Evolutionary conservation across 495 filamentous ascomycete species (phyloP), one percentile per base, ranked within the genome.

Genomic region (Daldinia concentrica): DNA sequence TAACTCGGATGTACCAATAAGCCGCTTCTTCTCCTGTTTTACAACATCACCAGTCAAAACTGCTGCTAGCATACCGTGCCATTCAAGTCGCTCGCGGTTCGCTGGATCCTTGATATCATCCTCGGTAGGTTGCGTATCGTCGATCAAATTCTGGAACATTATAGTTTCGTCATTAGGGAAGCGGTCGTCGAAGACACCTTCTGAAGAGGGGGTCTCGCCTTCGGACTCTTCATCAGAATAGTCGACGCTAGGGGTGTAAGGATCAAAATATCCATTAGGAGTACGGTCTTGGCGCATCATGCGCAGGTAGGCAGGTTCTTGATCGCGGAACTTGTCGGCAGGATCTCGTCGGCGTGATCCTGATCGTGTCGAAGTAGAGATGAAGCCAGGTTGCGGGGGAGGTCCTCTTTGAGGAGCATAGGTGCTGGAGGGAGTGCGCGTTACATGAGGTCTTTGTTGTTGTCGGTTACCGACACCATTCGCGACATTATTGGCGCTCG

Each of bases 1-100:
- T 58, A 85, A 82, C 69, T 97, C 95, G 7, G 88, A 85, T 24
- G 91, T 88, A 17, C 94, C 95, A 73, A 95, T 93, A 71, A 99
- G 81, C 32, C 95, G 88, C 76, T 97, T 95, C 82, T 98, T 99
- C 82, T 99, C 95, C 79, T 99, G 95, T 69, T 92, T 92, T 24
- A 99, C 95, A 11, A 99, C 96, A 78, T 99, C 95, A 58, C 95
- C 95, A 37, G 94, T 98, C 70, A 99, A 80, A 3, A 99, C 95
- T 1, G 93, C 94, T 29, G 94, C 93, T 41, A 99, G 83, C 95
- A 99, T 99, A 4, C 92, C 91, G 81, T 99, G 95, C 95, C 95
- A 99, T 80, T 99, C 96, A 29, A 99, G 82, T 39, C 95, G 85
- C 79, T 98, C 95, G 58, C 95, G 88, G 75, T 95, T 98, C 70